Conservation (phyloP, 1,284 basidiomycete species). For the Mixia osmundae region DNA sequence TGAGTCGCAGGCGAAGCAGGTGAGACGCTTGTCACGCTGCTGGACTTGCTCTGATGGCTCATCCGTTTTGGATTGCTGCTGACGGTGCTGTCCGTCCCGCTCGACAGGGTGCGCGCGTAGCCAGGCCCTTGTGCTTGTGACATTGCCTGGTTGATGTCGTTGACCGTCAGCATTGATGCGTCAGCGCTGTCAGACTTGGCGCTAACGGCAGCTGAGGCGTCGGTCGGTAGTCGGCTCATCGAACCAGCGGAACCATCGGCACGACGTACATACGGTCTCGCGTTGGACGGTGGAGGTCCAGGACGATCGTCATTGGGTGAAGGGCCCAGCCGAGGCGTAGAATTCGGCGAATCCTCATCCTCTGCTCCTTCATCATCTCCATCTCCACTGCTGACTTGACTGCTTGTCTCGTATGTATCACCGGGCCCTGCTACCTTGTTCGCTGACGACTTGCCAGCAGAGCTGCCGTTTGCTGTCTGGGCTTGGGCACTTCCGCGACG, state of each 20-base stretch:
- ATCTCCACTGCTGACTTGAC: too few relatives aligned
- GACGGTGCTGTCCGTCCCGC: too few relatives aligned
- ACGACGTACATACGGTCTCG: background rate
- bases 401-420: too few relatives aligned
- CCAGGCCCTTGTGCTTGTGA: too few relatives aligned
- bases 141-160: background rate
- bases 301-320: background rate
- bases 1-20: constrained; percentile 1
- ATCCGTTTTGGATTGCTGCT: too few relatives aligned
- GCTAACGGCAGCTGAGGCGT: background rate
- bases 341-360: constrained; percentile 27
- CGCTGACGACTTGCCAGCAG: too few relatives aligned
- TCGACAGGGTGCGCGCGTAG: too few relatives aligned
- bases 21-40: too few relatives aligned
- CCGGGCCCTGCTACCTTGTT: too few relatives aligned
- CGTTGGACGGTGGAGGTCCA: background rate
- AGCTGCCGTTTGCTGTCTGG: too few relatives aligned
- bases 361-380: constrained; percentile 57
- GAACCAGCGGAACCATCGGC: constrained; percentile 1
- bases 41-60: background rate
- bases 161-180: background rate
- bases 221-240: background rate
- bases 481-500: too few relatives aligned
- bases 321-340: background rate
- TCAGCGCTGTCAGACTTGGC: background rate